Base-by-base conservation (phyloP, 75 land plant genomes). In the Pinus tabuliformis region DNA sequence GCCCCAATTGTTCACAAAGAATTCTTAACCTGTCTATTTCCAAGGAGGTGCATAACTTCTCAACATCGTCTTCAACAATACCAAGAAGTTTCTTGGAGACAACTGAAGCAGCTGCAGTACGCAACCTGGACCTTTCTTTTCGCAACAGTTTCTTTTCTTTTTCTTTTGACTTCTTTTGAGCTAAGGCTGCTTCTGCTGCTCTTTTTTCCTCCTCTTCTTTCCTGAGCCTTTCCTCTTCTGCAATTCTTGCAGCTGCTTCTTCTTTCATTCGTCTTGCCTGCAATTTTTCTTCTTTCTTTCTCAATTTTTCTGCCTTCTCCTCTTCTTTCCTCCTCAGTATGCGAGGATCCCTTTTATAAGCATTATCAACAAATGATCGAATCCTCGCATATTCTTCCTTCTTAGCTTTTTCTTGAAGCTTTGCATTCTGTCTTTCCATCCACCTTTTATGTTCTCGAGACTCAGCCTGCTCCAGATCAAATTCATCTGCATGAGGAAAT, bases 391-490 rank as follows among this genome's bases (percentile, higher is more conserved):
- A 82, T 76, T 96, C 99, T 82, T 91, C 94, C 78, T 94, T 96
- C 81, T 91, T 94, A 5, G 99, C 99, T 66, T 92, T 92, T 85
- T 96, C 99, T 20, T 85, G 77, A 15, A 92, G 81, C 81, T 96
- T 96, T 33, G 88, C 85, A 86, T 96, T 96, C 82, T 96, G 99
- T 73, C 97, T 91, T 83, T 96, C 99, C 99, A 96, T 96, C 97
- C 97, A 96, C 76, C 99, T 90, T 81, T 87, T 96, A 77, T 96
- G 95, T 58, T 96, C 99, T 42, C 99, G 90, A 70, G 95, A 90
- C 81, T 96, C 99, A 16, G 99, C 95, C 81, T 90, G 86, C 70
- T 96, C 99, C 33, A 96, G 84, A 63, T 96, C 99, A 84, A 84
- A 92, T 72, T 96, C 99, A 83, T 96, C 98, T 15, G 89, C 89